Base-by-base conservation (phyloP, 1,284 basidiomycete genomes). In the Takashimella koratensis region DNA sequence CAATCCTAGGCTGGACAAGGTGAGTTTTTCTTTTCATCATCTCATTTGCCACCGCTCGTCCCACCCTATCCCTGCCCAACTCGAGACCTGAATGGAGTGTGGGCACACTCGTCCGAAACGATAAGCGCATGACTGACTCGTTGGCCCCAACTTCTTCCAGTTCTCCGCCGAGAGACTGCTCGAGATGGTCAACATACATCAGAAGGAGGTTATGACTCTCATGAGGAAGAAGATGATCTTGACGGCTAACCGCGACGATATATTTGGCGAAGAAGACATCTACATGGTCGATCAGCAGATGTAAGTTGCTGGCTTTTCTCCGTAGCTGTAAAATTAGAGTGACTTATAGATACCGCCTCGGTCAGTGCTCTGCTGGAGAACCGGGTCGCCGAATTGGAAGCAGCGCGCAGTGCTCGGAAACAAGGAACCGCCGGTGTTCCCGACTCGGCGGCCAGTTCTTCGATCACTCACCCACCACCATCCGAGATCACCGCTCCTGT, bases 321-420 rank as follows among this genome's bases (percentile, higher is more conserved):
- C n/a, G n/a, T n/a, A n/a, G 21, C 42, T 51, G 42, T 52, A 41
- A 25, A 44, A n/a, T 4, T n/a, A n/a, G 8, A 2, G 43, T 45
- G 2, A 36, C 24, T 2, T 25, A 4, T 50, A 70, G 72, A 4
- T 48, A 40, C 8, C n/a, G n/a, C n/a, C n/a, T n/a, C n/a, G n/a
- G n/a, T n/a, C n/a, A n/a, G n/a, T n/a, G n/a, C n/a, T n/a, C 52
- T 68, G 26, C 50, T 66, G 1, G 53, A 59, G 4, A 63, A 60
- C 21, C 68, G 74, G 4, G 63, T 73, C 11, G 55, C 57, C 20
- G 66, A 73, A 27, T 59, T 75, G 51, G 69, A 70, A 45, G 63
- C 62, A 1, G 65, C 59, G 2, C 50, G 70, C 24, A 58, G 59
- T 2, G 61, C 59, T 27, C 56, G 62, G 10, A 27, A 19, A 12